phyloP scores from a whole-genome alignment of 2,329 filamentous ascomycete genomes.

The Ophiocordyceps sinensis region DNA sequence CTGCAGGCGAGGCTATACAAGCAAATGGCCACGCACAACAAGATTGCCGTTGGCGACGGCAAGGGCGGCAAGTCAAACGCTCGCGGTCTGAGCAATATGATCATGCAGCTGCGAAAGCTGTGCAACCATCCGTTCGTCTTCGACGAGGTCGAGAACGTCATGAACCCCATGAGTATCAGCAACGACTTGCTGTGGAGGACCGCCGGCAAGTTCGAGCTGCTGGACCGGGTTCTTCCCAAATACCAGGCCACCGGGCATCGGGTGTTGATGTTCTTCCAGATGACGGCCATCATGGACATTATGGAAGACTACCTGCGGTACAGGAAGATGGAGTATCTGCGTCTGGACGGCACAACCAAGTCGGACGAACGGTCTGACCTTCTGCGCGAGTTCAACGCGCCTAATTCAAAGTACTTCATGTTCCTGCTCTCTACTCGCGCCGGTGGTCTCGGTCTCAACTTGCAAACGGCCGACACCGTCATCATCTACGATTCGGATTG shows the following conservation, averaged over 20 bases:
- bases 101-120: slow-evolving; percentile 97
- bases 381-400: slow-evolving; percentile 76
- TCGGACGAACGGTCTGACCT: slow-evolving; percentile 92
- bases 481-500: slow-evolving; percentile 99
- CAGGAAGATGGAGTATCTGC: slow-evolving; percentile 71
- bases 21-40: slow-evolving; percentile 93
- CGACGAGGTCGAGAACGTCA: slow-evolving; percentile 92
- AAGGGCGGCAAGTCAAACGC: slow-evolving; percentile 91
- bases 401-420: slow-evolving; percentile 86
- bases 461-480: slow-evolving; percentile 96
- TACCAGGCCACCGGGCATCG: slow-evolving; percentile 84
- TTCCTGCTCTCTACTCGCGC: slow-evolving; percentile 97
- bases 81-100: slow-evolving; percentile 96
- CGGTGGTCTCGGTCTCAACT: slow-evolving; percentile 89
- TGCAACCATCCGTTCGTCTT: slow-evolving; percentile 99
- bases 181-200: slow-evolving; percentile 95
- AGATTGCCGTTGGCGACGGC: slow-evolving; percentile 83
- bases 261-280: slow-evolving; percentile 99
- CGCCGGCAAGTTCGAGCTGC: slow-evolving; percentile 89
- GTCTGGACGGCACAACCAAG: slow-evolving; percentile 92
- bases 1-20: slow-evolving; percentile 91
- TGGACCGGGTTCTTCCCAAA: slow-evolving; percentile 86
- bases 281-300: slow-evolving; percentile 99
- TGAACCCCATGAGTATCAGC: slow-evolving; percentile 78
- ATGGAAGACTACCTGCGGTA: slow-evolving; percentile 96